Evolutionary conservation across 2,329 filamentous ascomycete species (phyloP).

Genomic region (Microthyrium microscopicum): DNA sequence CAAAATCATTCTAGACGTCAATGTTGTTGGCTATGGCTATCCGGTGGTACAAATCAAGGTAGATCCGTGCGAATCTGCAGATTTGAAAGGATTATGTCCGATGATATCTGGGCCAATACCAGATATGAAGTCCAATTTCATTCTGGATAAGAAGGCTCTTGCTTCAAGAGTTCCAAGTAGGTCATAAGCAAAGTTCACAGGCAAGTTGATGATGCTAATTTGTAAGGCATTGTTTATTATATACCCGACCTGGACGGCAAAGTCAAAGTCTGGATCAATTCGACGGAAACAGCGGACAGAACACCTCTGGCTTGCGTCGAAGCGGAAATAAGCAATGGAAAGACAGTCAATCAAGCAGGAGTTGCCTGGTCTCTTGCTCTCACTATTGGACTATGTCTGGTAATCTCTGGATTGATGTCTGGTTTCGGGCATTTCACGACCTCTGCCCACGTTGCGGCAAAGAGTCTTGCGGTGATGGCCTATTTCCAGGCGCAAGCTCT

Average conservation of each 20-base stretch:
- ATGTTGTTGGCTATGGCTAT: slow-evolving; percentile 71
- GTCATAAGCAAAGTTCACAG: slow-evolving; percentile 12
- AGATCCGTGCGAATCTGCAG: slow-evolving; percentile 52
- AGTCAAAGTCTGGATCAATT: slow-evolving; percentile 66
- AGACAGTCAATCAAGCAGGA: slow-evolving; percentile 75
- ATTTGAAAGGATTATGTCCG: slow-evolving; percentile 64
- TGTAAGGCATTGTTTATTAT: slow-evolving; percentile 59
- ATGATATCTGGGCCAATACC: slow-evolving; percentile 77
- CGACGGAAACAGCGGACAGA: slow-evolving; percentile 42
- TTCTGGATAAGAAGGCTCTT: slow-evolving; percentile 26
- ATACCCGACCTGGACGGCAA: slow-evolving; percentile 84
- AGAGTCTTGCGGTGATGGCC: slow-evolving; percentile 77
- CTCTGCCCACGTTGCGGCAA: slow-evolving; percentile 83
- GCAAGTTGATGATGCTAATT: too few relatives aligned
- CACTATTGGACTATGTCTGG: slow-evolving; percentile 67
- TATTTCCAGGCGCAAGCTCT: slow-evolving; percentile 71
- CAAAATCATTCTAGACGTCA: slow-evolving; percentile 60
- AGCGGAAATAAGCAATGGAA: slow-evolving; percentile 73
- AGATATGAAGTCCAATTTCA: slow-evolving; percentile 56
- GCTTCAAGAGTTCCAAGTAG: slow-evolving; percentile 48
- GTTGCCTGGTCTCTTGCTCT: slow-evolving; percentile 83
- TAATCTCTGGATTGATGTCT: slow-evolving; percentile 76
- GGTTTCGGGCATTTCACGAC: slow-evolving; percentile 87
- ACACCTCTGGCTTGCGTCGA: slow-evolving; percentile 69
- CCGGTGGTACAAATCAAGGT: slow-evolving; percentile 48